Evolutionary conservation across 2,329 filamentous ascomycete genomes (phyloP).

Genomic region (Penicillium olsonii): DNA sequence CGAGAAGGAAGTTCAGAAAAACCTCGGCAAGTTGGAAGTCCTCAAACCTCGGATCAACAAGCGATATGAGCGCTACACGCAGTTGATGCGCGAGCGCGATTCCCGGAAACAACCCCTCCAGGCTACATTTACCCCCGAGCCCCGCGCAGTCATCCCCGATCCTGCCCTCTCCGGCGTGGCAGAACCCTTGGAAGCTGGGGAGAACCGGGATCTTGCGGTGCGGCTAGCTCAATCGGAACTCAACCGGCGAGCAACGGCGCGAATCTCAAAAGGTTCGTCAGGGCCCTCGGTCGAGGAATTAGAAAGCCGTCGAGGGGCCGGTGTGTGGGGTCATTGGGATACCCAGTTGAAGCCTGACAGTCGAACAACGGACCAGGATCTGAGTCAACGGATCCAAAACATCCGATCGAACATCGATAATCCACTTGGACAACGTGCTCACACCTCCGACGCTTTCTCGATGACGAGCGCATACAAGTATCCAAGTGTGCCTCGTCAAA

Average conservation of each 20-base stretch:
- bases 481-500: conserved; percentile 44
- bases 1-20: conserved; percentile 62
- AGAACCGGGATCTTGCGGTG: conserved; percentile 75
- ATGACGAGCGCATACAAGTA: conserved; percentile 42
- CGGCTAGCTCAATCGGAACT: conserved; percentile 74
- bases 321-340: conserved; percentile 57
- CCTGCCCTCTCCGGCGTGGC: conserved; percentile 61
- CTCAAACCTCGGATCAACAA: conserved; percentile 77
- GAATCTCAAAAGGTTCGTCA: conserved; percentile 55
- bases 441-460: conserved; percentile 12
- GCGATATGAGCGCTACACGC: conserved; percentile 68
- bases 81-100: conserved; percentile 50
- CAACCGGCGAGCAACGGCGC: conserved; percentile 63
- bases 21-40: conserved; percentile 71
- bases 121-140: conserved; percentile 12
- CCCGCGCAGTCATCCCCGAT: conserved; percentile 44
- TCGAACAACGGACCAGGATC: conserved; percentile 42
- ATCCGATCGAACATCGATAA: conserved; percentile 46
- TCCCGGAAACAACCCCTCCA: conserved; percentile 38
- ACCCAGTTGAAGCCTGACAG: conserved; percentile 41
- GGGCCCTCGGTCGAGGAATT: conserved; percentile 56
- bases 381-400: conserved; percentile 56
- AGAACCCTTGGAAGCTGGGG: conserved; percentile 66
- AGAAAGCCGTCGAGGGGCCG: conserved; percentile 55
- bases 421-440: conserved; percentile 6